Evolutionary conservation across 108 stramenopile genomes (phyloP).

Genomic region (Nitzschia sp.): DNA sequence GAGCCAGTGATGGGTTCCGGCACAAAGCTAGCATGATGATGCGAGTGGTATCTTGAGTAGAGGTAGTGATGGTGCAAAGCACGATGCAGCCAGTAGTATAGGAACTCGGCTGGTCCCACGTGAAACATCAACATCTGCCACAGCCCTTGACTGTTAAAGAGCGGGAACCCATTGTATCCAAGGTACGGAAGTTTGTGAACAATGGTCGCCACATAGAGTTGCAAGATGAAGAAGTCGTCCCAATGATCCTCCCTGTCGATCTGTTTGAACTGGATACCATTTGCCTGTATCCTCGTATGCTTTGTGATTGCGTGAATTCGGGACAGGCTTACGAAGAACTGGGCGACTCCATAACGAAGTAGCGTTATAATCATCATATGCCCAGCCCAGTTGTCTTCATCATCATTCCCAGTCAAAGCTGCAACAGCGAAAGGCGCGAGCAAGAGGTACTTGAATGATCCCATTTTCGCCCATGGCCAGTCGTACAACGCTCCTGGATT

Average conservation of each 20-base stretch:
- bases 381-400: slow-evolving; percentile 25
- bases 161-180: slow-evolving; percentile 17
- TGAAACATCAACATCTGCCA: slow-evolving; percentile 25
- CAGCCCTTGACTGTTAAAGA: slow-evolving; percentile 17
- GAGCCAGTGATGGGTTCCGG: slow-evolving; percentile 33
- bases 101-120: slow-evolving; percentile 24
- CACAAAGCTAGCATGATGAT: slow-evolving; percentile 33
- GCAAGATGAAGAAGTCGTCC: slow-evolving; percentile 31
- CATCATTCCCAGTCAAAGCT: slow-evolving; percentile 19
- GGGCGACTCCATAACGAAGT: slow-evolving; percentile 26
- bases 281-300: slow-evolving; percentile 24
- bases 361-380: slow-evolving; percentile 14
- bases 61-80: slow-evolving; percentile 26
- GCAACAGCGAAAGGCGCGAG: slow-evolving; percentile 15
- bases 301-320: slow-evolving; percentile 22
- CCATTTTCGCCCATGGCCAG: slow-evolving; percentile 25
- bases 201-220: slow-evolving; percentile 13
- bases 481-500: slow-evolving; percentile 22
- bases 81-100: slow-evolving; percentile 29
- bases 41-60: slow-evolving; percentile 28
- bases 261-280: slow-evolving; percentile 21
- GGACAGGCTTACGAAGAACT: slow-evolving; percentile 19
- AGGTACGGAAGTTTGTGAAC: slow-evolving; percentile 25
- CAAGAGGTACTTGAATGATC: slow-evolving; percentile 20
- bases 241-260: slow-evolving; percentile 31